Percentiles rank a stretch among this genome's conserved stretches.
These are phyloP conservation scores for Pichia californica DNA, from an alignment of 805 yeast genomes.

Conservation along the genomic window DNA sequence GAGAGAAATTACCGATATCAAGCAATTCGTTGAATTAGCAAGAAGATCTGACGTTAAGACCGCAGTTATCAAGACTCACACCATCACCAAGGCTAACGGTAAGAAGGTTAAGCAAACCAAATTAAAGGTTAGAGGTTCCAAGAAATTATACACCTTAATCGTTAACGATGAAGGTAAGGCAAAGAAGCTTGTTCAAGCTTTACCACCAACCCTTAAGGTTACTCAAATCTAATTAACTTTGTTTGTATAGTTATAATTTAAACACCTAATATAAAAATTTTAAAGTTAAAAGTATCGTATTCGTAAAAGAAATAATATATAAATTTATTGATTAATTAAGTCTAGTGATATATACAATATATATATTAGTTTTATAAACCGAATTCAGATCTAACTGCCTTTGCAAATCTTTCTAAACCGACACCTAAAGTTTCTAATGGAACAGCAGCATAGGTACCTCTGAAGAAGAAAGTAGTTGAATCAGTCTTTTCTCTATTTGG, in stretches of 20 bases:
- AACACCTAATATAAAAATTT: slow-evolving; percentile 4
- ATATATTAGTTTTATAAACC: slow-evolving; percentile 24
- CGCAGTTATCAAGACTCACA: slow-evolving; percentile 92
- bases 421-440: slow-evolving; percentile 53
- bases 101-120: slow-evolving; percentile 89
- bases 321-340: too few relatives aligned
- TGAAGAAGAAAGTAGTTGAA: slow-evolving; percentile 57
- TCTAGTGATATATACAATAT: too few relatives aligned
- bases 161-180: slow-evolving; percentile 96
- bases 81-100: slow-evolving; percentile 73
- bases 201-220: slow-evolving; percentile 88
- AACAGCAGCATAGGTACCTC: slow-evolving; percentile 88
- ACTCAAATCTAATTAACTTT: slow-evolving; percentile 28
- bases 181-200: slow-evolving; percentile 93
- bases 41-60: slow-evolving; percentile 92
- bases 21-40: slow-evolving; percentile 93
- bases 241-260: slow-evolving; percentile 9
- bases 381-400: slow-evolving; percentile 53
- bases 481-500: slow-evolving; percentile 39
- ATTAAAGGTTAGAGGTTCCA: slow-evolving; percentile 98
- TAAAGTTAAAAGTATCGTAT: slow-evolving; percentile 2
- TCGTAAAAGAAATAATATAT: neutral
- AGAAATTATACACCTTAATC: slow-evolving; percentile 88
- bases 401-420: slow-evolving; percentile 65
- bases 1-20: slow-evolving; percentile 88